Evolutionary conservation across 78 protist species (phyloP).

Genomic region (Dictyostelium capitatum): DNA sequence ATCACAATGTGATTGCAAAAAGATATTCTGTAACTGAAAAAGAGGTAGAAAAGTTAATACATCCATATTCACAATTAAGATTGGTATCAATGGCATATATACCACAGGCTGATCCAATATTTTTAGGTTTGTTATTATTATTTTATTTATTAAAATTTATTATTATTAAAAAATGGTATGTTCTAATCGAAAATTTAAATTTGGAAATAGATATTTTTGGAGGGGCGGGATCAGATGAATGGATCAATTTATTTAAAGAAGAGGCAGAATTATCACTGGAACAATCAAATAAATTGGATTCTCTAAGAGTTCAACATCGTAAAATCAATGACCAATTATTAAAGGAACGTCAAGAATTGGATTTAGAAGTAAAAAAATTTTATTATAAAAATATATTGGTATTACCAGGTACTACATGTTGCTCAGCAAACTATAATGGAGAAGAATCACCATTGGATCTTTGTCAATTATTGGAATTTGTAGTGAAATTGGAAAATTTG

Average conservation of each 20-base stretch:
- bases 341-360: slow-evolving; percentile 6
- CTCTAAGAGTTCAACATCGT: neutral
- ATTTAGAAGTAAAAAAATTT: neutral
- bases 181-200: too few species aligned
- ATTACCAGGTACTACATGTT: neutral
- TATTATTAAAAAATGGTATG: too few species aligned
- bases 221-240: neutral
- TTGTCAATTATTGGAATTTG: slow-evolving; percentile 53
- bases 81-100: neutral
- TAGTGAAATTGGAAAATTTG: slow-evolving; percentile 20
- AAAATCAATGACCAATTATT: neutral
- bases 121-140: neutral
- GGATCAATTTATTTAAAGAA: neutral
- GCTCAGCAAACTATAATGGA: neutral
- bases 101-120: slow-evolving; percentile 14
- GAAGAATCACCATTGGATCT: neutral
- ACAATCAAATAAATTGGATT: neutral
- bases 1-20: neutral
- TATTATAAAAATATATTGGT: neutral
- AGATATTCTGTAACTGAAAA: neutral
- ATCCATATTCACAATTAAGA: neutral
- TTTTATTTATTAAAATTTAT: neutral
- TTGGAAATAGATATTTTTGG: slow-evolving; percentile 1
- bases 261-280: slow-evolving; percentile 1
- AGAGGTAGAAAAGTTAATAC: neutral